Percentiles rank a stretch among this genome's conserved stretches.
These are phyloP conservation scores for Rauvolfia tetraphylla DNA, from an alignment of 257 asterid genomes.

Conservation along the genomic window DNA sequence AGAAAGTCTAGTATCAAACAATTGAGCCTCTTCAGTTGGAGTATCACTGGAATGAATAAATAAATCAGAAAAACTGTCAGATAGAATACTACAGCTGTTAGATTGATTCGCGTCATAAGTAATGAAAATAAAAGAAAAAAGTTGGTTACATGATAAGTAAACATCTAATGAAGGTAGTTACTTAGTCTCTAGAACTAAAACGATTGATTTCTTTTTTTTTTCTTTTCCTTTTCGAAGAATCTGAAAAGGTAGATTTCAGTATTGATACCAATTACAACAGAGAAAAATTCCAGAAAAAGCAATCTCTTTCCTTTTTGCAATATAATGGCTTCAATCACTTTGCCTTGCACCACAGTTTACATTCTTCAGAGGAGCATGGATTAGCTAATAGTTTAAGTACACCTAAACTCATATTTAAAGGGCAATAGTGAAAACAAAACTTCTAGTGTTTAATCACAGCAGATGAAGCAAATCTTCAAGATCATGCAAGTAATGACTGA, in stretches of 20 bases:
- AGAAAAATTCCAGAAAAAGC: neutral
- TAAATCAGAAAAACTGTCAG: conserved; percentile 16
- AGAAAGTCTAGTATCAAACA: conserved; percentile 40
- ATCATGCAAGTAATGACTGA: too few relatives aligned
- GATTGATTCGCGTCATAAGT: conserved; percentile 13
- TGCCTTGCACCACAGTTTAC: neutral
- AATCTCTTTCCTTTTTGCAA: neutral
- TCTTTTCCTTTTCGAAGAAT: neutral
- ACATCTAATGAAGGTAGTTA: neutral
- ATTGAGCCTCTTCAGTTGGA: conserved; percentile 56
- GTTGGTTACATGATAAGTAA: neutral
- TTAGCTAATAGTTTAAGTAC: neutral
- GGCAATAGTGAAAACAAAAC: neutral
- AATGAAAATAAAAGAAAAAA: conserved; percentile 8
- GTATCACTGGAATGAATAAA: conserved; percentile 42
- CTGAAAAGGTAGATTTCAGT: neutral
- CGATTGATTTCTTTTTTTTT: neutral
- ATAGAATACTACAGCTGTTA: neutral
- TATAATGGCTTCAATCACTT: neutral
- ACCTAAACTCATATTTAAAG: too few relatives aligned
- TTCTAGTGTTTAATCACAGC: neutral
- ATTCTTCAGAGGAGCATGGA: neutral
- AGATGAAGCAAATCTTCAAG: neutral
- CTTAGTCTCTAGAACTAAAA: neutral
- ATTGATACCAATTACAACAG: neutral